A percentile compares a stretch with the other conserved stretches of the same genome.
phyloP scores from a whole-genome alignment of 2,329 filamentous ascomycete genomes.

The Neonectria neomacrospora region DNA sequence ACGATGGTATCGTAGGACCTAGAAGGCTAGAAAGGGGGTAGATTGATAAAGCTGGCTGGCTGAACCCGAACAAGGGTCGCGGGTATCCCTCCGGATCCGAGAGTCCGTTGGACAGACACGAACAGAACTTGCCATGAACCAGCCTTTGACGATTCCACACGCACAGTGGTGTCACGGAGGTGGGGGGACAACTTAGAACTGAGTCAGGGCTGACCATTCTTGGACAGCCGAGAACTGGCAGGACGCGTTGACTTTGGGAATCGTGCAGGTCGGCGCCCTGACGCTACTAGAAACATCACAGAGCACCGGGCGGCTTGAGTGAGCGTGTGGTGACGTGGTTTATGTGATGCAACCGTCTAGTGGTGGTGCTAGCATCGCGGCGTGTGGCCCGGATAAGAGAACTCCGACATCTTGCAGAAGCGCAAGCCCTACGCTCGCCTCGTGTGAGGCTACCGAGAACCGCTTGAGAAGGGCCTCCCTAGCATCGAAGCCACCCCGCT shows the following conservation, averaged over 20 bases:
- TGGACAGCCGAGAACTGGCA: neutral
- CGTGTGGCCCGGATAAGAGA: constrained; percentile 4
- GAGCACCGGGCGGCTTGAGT: neutral
- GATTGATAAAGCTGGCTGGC: constrained; percentile 9
- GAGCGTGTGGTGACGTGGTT: constrained; percentile 5
- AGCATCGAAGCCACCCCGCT: neutral
- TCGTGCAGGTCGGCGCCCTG: neutral
- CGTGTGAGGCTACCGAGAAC: neutral
- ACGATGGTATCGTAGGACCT: constrained; percentile 8
- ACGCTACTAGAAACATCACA: neutral
- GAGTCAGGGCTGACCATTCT: constrained; percentile 3
- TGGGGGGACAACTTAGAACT: constrained; percentile 5
- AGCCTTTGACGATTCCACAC: constrained; percentile 4
- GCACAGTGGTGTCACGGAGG: neutral
- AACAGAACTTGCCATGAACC: neutral
- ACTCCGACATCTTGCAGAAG: neutral
- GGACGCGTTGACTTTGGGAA: neutral
- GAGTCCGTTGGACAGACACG: neutral
- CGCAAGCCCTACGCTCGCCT: neutral
- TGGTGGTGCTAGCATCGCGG: constrained; percentile 2
- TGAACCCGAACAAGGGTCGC: constrained; percentile 9
- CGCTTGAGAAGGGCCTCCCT: neutral
- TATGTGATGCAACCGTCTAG: constrained; percentile 5
- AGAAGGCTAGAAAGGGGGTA: constrained; percentile 14
- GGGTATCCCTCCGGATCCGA: no score